Conservation (phyloP, 805 yeast genomes). For the Ogataea ramenticola region DNA sequence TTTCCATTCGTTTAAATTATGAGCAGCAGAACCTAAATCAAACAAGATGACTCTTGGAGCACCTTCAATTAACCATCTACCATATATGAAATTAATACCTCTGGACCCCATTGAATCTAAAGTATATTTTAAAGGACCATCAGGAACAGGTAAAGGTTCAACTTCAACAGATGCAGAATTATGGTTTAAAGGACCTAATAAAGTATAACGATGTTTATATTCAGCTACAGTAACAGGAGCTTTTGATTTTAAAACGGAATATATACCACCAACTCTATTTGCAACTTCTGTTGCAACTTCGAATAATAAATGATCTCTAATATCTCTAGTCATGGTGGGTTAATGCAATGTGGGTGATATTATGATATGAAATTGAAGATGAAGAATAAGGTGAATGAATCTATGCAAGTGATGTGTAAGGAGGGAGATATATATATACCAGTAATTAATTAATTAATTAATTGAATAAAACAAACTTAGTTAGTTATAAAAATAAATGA, state of each 20-base stretch:
- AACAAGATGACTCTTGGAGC: constrained; percentile 91
- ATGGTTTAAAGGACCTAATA: constrained; percentile 80
- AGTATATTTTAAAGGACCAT: constrained; percentile 46
- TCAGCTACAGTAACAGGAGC: constrained; percentile 96
- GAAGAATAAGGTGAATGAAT: no score
- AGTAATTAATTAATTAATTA: no score
- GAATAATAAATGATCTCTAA: constrained; percentile 78
- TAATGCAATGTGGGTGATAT: no score
- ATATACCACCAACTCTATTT: constrained; percentile 95
- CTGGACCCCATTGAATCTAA: constrained; percentile 74
- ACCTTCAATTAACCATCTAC: constrained; percentile 96
- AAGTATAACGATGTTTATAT: constrained; percentile 77
- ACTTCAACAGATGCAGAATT: constrained; percentile 72
- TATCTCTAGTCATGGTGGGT: constrained; percentile 72
- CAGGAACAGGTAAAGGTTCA: constrained; percentile 54
- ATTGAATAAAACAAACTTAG: no score
- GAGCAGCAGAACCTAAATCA: constrained; percentile 70
- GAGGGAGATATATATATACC: no score
- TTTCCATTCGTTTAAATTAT: constrained; percentile 85
- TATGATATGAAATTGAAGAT: no score
- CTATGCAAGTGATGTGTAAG: no score
- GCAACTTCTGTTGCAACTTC: constrained; percentile 98
- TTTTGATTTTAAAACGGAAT: constrained; percentile 91
- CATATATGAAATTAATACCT: constrained; percentile 80
- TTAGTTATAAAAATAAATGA: no score